Conservation (phyloP, 306 rosid genomes). For the Prunus salicina region DNA sequence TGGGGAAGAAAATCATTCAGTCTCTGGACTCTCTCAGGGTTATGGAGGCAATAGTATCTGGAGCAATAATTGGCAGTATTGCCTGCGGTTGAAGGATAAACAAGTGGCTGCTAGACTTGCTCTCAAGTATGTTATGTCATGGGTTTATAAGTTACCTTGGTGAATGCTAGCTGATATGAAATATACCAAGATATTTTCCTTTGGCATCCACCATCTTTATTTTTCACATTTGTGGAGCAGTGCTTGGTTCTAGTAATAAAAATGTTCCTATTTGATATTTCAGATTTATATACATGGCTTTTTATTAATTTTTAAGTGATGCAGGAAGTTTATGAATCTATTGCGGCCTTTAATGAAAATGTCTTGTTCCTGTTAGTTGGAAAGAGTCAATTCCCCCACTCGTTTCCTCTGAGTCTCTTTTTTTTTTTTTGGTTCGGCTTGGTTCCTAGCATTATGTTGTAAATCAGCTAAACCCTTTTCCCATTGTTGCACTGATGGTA, state of each 20-base stretch:
- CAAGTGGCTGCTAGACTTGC: slow-evolving; percentile 89
- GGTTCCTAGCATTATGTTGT: background rate
- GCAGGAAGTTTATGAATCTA: background rate
- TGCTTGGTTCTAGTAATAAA: background rate
- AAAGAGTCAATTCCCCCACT: background rate
- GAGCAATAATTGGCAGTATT: slow-evolving; percentile 97
- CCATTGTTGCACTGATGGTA: background rate
- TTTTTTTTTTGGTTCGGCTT: background rate
- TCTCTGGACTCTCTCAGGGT: slow-evolving; percentile 53
- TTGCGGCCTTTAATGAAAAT: background rate
- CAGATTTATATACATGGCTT: background rate
- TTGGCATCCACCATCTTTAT: slow-evolving; percentile 4
- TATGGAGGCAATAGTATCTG: slow-evolving; percentile 55
- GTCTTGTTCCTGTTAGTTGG: background rate
- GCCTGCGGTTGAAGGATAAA: slow-evolving; percentile 91
- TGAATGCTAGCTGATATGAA: slow-evolving; percentile 17
- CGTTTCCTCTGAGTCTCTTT: background rate
- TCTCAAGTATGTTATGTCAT: slow-evolving; percentile 56
- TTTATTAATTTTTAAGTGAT: background rate
- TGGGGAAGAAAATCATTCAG: slow-evolving; percentile 61
- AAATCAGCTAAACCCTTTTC: background rate
- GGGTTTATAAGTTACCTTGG: slow-evolving; percentile 19
- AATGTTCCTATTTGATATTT: background rate
- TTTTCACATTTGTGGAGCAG: slow-evolving; percentile 6
- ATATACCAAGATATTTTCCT: slow-evolving; percentile 12